Percentiles rank a stretch among this genome's conserved stretches.
These are phyloP conservation scores for Saccharomyces hybrid DNA, from an alignment of 1,139 yeast species.

Conservation along the genomic window DNA sequence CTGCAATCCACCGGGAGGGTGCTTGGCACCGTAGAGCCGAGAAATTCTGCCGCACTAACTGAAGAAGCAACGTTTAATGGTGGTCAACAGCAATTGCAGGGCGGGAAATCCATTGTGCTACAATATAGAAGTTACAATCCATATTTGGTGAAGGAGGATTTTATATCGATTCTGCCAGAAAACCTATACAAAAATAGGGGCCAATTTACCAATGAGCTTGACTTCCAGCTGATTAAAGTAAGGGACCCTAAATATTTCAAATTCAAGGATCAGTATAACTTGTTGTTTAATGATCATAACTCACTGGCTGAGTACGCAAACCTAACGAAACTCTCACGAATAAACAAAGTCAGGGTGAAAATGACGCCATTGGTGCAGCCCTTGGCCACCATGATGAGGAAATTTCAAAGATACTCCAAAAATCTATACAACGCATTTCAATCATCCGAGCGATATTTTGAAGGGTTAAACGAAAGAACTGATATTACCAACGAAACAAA, in stretches of 20 bases:
- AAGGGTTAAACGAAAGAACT: constrained; percentile 4
- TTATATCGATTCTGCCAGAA: constrained; percentile 13
- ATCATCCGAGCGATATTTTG: constrained; percentile 16
- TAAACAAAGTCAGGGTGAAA: constrained; percentile 17
- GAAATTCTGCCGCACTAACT: not conserved
- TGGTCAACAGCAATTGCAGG: not conserved
- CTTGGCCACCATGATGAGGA: not conserved
- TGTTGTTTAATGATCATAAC: constrained; percentile 18
- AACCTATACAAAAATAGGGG: not conserved
- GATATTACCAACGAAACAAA: not conserved
- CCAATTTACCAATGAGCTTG: constrained; percentile 3
- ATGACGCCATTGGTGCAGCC: constrained; percentile 8
- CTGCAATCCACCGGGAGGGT: not conserved
- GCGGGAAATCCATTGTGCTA: constrained; percentile 8
- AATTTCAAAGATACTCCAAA: constrained; percentile 11
- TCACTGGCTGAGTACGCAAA: constrained; percentile 13
- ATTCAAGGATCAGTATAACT: constrained; percentile 25
- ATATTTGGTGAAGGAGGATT: constrained; percentile 16
- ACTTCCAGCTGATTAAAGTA: constrained; percentile 17
- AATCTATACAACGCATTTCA: constrained; percentile 20
- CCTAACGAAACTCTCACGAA: constrained; percentile 11
- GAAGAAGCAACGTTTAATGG: not conserved
- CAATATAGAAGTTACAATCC: constrained; percentile 21
- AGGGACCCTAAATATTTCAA: constrained; percentile 29
- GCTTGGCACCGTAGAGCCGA: not conserved